These are phyloP conservation scores for Seiridium cupressi DNA, from an alignment of 2,329 filamentous ascomycete species.

Conservation along the genomic window DNA sequence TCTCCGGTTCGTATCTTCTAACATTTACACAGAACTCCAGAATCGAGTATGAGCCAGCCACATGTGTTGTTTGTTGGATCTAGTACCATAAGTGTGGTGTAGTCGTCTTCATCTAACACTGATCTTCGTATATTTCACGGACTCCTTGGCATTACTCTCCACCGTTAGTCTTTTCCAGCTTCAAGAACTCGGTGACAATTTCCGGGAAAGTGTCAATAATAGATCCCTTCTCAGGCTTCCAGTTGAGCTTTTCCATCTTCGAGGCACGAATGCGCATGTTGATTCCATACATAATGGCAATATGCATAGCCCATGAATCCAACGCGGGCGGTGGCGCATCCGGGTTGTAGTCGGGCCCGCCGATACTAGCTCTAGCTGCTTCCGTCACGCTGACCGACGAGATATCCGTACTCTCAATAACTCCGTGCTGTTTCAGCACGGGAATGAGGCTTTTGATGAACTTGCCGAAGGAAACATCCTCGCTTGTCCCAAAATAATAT, in stretches of 20 bases:
- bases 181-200: not conserved
- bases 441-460: constrained; percentile 11
- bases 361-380: constrained; percentile 12
- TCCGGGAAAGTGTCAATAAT: not conserved
- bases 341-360: constrained; percentile 14
- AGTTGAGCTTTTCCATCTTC: constrained; percentile 13
- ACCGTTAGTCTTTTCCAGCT: constrained; percentile 2
- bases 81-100: no score
- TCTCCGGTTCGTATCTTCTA: no score
- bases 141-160: not conserved
- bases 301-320: constrained; percentile 18
- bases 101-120: no score
- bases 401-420: constrained; percentile 11
- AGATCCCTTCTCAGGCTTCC: constrained; percentile 10
- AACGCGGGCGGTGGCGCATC: constrained; percentile 13
- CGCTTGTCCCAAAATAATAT: constrained; percentile 16
- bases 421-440: constrained; percentile 10
- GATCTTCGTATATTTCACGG: no score
- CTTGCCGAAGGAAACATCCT: constrained; percentile 12
- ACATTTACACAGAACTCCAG: no score
- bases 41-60: no score
- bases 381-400: constrained; percentile 13
- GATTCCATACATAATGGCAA: constrained; percentile 14
- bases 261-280: constrained; percentile 14
- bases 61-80: no score